Evolutionary conservation across 345 rosid genomes (phyloP).

Genomic region (Lumnitzera littorea): DNA sequence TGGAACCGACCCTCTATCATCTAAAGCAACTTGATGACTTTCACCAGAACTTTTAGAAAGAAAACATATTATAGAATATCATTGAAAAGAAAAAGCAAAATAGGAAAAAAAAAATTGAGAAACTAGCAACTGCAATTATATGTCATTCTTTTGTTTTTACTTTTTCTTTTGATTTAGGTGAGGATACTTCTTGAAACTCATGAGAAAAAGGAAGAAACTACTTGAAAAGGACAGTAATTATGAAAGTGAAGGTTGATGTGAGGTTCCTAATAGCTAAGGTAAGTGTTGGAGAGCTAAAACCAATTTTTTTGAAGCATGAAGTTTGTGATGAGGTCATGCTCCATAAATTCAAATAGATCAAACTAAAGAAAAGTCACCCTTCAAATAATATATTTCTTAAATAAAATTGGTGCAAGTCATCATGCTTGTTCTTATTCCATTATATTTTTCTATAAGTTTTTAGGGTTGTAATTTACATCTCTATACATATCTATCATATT

Average conservation of each 20-base stretch:
- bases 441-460: too few relatives aligned
- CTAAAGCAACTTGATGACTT: not conserved
- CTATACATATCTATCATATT: too few relatives aligned
- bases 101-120: too few relatives aligned
- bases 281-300: constrained; percentile 75
- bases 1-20: not conserved
- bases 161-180: too few relatives aligned
- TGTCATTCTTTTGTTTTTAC: too few relatives aligned
- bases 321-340: constrained; percentile 73
- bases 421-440: too few relatives aligned
- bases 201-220: constrained; percentile 2
- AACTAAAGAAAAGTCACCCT: too few relatives aligned
- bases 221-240: constrained; percentile 78
- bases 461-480: too few relatives aligned
- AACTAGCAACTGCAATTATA: too few relatives aligned
- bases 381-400: not conserved
- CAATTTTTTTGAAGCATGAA: constrained; percentile 77
- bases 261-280: constrained; percentile 97
- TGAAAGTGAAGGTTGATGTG: constrained; percentile 90
- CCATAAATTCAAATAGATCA: not conserved
- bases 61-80: not conserved
- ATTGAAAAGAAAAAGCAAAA: too few relatives aligned
- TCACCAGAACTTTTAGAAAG: constrained; percentile 1
- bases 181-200: not conserved
- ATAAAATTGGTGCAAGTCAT: not conserved